Evolutionary conservation across 495 filamentous ascomycete species (phyloP).

Genomic region (Aspergillus mulundensis): DNA sequence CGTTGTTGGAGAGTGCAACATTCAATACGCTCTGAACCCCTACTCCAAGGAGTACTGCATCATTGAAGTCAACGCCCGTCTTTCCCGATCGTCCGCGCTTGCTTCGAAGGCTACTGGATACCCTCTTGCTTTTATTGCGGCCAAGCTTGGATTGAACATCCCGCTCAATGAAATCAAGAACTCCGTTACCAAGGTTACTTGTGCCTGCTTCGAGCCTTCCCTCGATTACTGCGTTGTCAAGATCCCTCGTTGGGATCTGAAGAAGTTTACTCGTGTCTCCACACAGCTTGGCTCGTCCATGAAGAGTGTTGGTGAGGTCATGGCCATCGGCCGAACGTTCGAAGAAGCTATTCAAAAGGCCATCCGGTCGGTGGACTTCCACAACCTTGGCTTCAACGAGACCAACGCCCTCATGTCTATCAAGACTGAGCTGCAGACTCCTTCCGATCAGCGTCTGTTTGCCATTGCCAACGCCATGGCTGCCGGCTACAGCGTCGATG

Average conservation of each 20-base stretch:
- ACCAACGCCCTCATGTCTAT: conserved; percentile 93
- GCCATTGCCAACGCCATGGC: conserved; percentile 98
- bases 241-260: conserved; percentile 97
- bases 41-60: conserved; percentile 98
- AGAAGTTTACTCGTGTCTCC: conserved; percentile 96
- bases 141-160: conserved; percentile 91
- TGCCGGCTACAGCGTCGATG: conserved; percentile 85
- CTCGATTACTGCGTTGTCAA: conserved; percentile 98
- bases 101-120: conserved; percentile 98
- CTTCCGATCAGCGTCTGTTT: conserved; percentile 95
- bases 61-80: conserved; percentile 97
- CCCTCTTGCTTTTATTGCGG: conserved; percentile 92
- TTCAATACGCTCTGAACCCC: conserved; percentile 96
- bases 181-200: conserved; percentile 92
- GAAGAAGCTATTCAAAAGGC: conserved; percentile 99
- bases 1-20: conserved; percentile 97
- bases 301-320: conserved; percentile 99
- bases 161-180: conserved; percentile 96
- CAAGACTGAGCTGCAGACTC: conserved; percentile 91
- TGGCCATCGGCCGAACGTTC: conserved; percentile 95
- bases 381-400: conserved; percentile 93
- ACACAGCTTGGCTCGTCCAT: conserved; percentile 94
- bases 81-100: conserved; percentile 92
- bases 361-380: conserved; percentile 88
- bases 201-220: conserved; percentile 98